Conservation (phyloP, 495 filamentous ascomycete genomes). For the Penicillium tannophilum region DNA sequence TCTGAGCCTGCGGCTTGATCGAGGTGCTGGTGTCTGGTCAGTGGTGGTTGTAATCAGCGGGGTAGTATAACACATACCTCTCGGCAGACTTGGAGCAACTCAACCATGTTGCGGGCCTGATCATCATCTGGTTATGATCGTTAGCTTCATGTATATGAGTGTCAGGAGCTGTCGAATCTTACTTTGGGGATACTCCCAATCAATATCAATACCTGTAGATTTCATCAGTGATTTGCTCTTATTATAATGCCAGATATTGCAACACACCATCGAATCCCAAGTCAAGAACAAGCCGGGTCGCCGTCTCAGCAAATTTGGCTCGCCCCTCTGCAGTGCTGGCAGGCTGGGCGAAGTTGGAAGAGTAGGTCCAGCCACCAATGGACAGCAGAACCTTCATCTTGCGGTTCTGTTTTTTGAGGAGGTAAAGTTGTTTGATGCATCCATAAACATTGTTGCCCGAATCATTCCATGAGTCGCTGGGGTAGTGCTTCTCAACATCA, state of each 20-base stretch:
- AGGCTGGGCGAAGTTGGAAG: slow-evolving; percentile 77
- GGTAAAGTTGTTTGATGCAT: slow-evolving; percentile 89
- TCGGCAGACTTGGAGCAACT: slow-evolving; percentile 67
- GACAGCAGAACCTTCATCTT: slow-evolving; percentile 90
- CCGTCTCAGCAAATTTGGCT: slow-evolving; percentile 68
- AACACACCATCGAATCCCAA: slow-evolving; percentile 60
- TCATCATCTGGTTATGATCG: slow-evolving; percentile 36
- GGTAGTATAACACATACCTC: slow-evolving; percentile 34
- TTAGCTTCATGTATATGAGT: slow-evolving; percentile 1
- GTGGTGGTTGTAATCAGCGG: slow-evolving; percentile 7
- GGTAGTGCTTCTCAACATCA: slow-evolving; percentile 84
- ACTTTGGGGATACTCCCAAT: slow-evolving; percentile 62
- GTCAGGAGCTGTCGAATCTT: neutral
- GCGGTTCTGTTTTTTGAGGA: slow-evolving; percentile 85
- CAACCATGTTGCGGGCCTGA: slow-evolving; percentile 71
- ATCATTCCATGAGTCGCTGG: slow-evolving; percentile 49
- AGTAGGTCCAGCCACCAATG: slow-evolving; percentile 97
- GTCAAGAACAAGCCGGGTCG: slow-evolving; percentile 69
- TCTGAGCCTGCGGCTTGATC: slow-evolving; percentile 59
- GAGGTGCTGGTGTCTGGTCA: slow-evolving; percentile 41
- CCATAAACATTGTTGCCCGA: slow-evolving; percentile 49
- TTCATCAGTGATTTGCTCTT: neutral
- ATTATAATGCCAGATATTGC: neutral
- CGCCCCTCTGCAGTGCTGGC: slow-evolving; percentile 63
- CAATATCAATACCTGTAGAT: slow-evolving; percentile 55